phyloP scores from a whole-genome alignment of 176 grass and related monocot genomes.

The Hsuehochloa calcarea region DNA sequence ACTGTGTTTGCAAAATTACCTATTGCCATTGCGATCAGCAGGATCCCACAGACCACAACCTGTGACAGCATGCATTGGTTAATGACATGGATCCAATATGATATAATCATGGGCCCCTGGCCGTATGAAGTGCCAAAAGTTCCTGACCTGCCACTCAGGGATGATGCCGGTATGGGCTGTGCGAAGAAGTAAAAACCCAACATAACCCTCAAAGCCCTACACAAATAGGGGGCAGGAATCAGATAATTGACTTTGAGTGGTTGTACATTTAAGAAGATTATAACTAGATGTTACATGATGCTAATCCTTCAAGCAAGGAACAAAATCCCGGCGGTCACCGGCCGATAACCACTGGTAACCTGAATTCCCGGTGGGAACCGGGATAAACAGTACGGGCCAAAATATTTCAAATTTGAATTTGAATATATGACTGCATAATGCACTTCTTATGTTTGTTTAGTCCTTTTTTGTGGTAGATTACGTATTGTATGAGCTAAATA shows the following conservation, averaged over 20 bases:
- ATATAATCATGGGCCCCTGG: neutral
- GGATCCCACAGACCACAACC: slow-evolving; percentile 77
- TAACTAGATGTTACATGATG: neutral
- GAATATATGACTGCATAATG: too few relatives aligned
- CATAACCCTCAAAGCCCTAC: slow-evolving; percentile 91
- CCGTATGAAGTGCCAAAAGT: slow-evolving; percentile 7
- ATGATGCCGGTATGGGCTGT: slow-evolving; percentile 61
- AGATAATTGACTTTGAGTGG: neutral
- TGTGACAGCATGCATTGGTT: slow-evolving; percentile 33
- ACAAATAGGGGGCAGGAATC: neutral
- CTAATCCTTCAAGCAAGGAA: too few relatives aligned
- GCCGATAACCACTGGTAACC: too few relatives aligned
- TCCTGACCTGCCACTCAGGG: slow-evolving; percentile 86
- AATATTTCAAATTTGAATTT: too few relatives aligned
- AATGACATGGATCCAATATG: slow-evolving; percentile 16
- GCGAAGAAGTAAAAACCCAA: slow-evolving; percentile 78
- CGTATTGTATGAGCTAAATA: too few relatives aligned
- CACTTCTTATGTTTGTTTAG: too few relatives aligned
- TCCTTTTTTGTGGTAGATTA: too few relatives aligned
- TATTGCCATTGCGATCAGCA: slow-evolving; percentile 89
- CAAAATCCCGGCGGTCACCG: too few relatives aligned
- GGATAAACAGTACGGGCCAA: too few relatives aligned
- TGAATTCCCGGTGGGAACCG: too few relatives aligned
- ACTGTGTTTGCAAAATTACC: slow-evolving; percentile 90
- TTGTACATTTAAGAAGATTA: neutral